Evolutionary conservation across 176 grass and related monocot species (phyloP).

Genomic region (Aegilops bicornis): DNA sequence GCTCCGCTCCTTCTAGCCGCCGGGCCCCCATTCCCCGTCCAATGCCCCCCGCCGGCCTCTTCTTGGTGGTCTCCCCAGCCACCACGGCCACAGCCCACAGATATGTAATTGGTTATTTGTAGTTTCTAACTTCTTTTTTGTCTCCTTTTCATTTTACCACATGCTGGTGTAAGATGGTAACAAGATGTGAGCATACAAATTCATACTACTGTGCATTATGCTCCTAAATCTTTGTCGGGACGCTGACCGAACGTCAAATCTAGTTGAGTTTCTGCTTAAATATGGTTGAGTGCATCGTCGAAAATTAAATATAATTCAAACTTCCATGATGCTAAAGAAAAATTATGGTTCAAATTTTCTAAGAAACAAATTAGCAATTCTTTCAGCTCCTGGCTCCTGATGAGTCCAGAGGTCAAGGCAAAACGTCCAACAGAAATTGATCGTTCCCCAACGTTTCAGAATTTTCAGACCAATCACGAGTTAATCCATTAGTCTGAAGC

Average conservation of each 20-base stretch:
- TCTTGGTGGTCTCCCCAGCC: background rate
- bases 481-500: background rate
- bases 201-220: background rate
- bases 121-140: background rate
- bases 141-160: background rate
- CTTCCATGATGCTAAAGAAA: background rate
- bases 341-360: too few relatives aligned
- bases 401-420: background rate
- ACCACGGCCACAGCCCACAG: background rate
- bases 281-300: background rate
- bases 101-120: background rate
- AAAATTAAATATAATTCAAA: background rate
- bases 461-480: background rate
- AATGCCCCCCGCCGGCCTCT: slow-evolving; percentile 15
- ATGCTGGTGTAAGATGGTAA: slow-evolving; percentile 18
- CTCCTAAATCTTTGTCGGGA: background rate
- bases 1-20: slow-evolving; percentile 51
- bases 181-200: background rate
- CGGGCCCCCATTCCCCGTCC: slow-evolving; percentile 37
- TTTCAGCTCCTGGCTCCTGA: background rate
- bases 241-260: background rate
- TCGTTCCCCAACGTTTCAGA: background rate
- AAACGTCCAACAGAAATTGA: background rate
- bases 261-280: background rate
- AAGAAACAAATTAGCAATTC: background rate